These are phyloP conservation scores for Eimeria mitis DNA, from an alignment of 169 alveolate genomes.

Conservation along the genomic window DNA sequence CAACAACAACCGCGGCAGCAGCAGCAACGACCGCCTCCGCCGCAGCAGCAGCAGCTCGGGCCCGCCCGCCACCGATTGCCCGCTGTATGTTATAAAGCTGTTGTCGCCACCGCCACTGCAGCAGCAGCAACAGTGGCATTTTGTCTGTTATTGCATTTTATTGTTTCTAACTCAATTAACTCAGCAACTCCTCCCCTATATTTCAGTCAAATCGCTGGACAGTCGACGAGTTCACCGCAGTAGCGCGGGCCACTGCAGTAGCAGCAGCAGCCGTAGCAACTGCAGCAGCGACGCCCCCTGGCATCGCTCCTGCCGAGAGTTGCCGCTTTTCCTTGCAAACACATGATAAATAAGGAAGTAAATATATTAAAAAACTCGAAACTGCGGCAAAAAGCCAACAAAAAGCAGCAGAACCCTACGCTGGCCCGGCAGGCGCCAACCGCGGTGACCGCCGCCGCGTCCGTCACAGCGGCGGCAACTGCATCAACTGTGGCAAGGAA, in stretches of 20 bases:
- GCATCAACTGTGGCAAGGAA: not conserved
- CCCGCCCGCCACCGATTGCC: slow-evolving; percentile 1
- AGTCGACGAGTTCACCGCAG: not conserved
- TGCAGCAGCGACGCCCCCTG: not conserved
- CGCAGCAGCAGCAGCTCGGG: slow-evolving; percentile 2
- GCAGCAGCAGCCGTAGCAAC: slow-evolving; percentile 7
- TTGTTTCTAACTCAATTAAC: not conserved
- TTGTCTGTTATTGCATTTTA: not conserved
- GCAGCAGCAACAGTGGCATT: not conserved
- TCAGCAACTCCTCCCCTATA: not conserved
- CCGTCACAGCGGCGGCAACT: not conserved
- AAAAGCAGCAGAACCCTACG: not conserved
- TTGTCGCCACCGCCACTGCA: not conserved
- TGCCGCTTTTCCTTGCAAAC: not conserved
- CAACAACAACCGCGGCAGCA: slow-evolving; percentile 4
- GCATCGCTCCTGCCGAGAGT: not conserved
- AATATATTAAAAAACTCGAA: not conserved
- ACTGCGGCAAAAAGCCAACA: not conserved
- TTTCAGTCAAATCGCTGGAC: not conserved
- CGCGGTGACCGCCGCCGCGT: not conserved
- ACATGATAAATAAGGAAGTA: not conserved
- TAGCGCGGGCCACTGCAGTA: slow-evolving; percentile 23
- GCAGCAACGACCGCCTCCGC: not conserved
- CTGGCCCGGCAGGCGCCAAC: not conserved
- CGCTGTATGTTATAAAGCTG: not conserved